Conservation (phyloP, 345 rosid species). For the Populus euphratica region DNA sequence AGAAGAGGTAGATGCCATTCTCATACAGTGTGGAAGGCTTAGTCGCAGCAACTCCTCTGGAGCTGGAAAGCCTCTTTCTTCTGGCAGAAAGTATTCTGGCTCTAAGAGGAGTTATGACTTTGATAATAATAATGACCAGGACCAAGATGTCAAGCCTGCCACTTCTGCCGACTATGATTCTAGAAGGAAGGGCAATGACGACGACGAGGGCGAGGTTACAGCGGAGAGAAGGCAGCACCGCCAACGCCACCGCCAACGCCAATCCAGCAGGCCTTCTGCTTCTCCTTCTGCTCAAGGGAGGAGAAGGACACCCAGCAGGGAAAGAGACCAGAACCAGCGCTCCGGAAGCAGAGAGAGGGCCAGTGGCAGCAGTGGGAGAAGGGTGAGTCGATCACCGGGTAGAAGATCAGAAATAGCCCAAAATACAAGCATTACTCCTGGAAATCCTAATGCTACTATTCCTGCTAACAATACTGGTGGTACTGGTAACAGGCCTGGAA, state of each 20-base stretch:
- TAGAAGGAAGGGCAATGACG: slow-evolving; percentile 19
- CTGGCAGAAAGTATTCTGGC: slow-evolving; percentile 64
- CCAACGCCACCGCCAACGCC: slow-evolving; percentile 56
- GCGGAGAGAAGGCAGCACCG: slow-evolving; percentile 42
- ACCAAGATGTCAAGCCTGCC: slow-evolving; percentile 13
- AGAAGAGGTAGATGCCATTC: slow-evolving; percentile 89
- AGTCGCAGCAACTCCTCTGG: slow-evolving; percentile 76
- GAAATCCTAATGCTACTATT: slow-evolving; percentile 15
- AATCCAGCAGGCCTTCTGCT: slow-evolving; percentile 33
- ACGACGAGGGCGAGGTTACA: slow-evolving; percentile 35
- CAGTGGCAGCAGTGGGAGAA: slow-evolving; percentile 40
- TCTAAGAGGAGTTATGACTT: slow-evolving; percentile 88
- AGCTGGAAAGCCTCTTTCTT: slow-evolving; percentile 31
- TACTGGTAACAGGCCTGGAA: slow-evolving; percentile 45
- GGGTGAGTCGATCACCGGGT: slow-evolving; percentile 84
- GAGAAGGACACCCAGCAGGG: slow-evolving; percentile 93
- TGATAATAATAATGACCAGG: slow-evolving; percentile 44
- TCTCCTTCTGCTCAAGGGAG: slow-evolving; percentile 52
- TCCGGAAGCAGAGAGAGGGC: slow-evolving; percentile 55
- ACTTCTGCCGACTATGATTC: slow-evolving; percentile 19
- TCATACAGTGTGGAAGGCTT: slow-evolving; percentile 88
- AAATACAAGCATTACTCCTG: not conserved
- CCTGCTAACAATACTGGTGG: slow-evolving; percentile 10
- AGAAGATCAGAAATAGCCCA: slow-evolving; percentile 54
- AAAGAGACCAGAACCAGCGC: slow-evolving; percentile 61